Evolutionary conservation across 2,329 filamentous ascomycete genomes (phyloP), one percentile per base, ranked within the genome.

Genomic region (Xylariaceae sp.): DNA sequence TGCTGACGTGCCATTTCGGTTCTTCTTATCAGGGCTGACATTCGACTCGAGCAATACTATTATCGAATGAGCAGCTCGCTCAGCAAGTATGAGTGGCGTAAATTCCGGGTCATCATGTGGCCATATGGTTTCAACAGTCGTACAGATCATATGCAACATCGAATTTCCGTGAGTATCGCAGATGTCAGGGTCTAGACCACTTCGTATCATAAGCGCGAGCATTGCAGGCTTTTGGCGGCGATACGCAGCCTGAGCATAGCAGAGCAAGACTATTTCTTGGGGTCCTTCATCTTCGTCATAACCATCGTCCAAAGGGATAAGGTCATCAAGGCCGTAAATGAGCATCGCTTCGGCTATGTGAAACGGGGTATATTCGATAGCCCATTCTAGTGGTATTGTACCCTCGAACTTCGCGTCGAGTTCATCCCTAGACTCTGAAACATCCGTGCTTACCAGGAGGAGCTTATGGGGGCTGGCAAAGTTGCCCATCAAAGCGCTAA

Each of bases 321-420:
- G 24, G 2, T 21, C 7, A 4, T 20, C 9, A 9, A 30, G 1
- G 10, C 30, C 24, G n/a, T 24, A 3, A 8, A 16, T 6, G 7
- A 63, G 21, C 16, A 62, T 32, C 11, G 23, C 10, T 11, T 29
- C 8, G 15, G 59, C 32, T 4, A 50, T 24, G 4, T 15, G 13
- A 6, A 54, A 1, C 8, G 55, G 40, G n/a, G 52, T 50, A 24
- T 40, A 50, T 7, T 45, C 32, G 21, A 65, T 63, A 6, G 61
- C 61, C 50, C 57, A 65, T 36, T 49, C 57, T 7, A 65, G 41
- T 20, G 61, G 60, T 10, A 60, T 61, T 18, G 53, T 54, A 23
- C 57, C 53, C 20, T 54, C 53, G 10, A 42, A 61, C n/a, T n/a
- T n/a, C n/a, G n/a, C n/a, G n/a, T n/a, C n/a, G n/a, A n/a, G n/a